phyloP scores from a whole-genome alignment of 805 yeast species.

The Yamadazyma olivae region DNA sequence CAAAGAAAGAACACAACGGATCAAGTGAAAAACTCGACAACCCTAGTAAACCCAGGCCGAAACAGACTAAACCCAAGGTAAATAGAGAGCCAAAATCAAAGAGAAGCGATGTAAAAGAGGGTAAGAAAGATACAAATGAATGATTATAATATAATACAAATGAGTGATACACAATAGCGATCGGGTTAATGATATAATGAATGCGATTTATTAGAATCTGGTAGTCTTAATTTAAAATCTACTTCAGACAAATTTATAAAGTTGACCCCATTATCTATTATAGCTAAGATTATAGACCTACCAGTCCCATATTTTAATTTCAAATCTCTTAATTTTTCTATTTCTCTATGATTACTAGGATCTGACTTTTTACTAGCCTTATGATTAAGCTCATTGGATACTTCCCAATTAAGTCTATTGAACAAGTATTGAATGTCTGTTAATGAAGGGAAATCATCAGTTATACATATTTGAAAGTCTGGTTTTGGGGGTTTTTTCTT shows the following conservation, averaged over 20 bases:
- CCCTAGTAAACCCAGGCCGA: too few relatives aligned
- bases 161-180: not conserved
- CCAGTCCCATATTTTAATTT: conserved; percentile 51
- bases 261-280: conserved; percentile 73
- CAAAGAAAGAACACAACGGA: not conserved
- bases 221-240: conserved; percentile 38
- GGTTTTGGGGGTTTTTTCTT: conserved; percentile 70
- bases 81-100: too few relatives aligned
- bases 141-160: not conserved
- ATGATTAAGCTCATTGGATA: conserved; percentile 13
- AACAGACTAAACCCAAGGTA: not conserved
- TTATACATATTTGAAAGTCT: conserved; percentile 68
- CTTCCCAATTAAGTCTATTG: conserved; percentile 15
- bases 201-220: not conserved
- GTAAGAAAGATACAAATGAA: not conserved
- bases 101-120: not conserved
- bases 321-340: conserved; percentile 28
- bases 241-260: conserved; percentile 54
- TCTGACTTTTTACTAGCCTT: not conserved
- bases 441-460: conserved; percentile 47
- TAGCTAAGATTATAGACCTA: conserved; percentile 57
- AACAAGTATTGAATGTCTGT: conserved; percentile 35
- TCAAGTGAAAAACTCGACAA: conserved; percentile 5
- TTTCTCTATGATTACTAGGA: not conserved
- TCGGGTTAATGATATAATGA: not conserved